Conservation (phyloP, 345 rosid species). For the Citrus glauca region DNA sequence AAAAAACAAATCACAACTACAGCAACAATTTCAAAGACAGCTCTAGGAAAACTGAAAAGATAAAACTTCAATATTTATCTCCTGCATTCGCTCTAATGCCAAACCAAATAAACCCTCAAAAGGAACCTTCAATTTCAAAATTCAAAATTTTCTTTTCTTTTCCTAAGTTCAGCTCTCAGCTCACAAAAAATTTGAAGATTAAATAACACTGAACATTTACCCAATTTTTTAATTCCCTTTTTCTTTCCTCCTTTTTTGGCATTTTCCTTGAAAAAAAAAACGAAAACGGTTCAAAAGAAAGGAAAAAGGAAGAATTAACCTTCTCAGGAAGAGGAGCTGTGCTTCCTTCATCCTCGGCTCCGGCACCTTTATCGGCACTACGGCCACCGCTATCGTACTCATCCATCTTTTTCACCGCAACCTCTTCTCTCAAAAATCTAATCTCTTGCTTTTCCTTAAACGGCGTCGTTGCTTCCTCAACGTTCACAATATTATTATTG, state of each 20-base stretch:
- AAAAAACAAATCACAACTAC: neutral
- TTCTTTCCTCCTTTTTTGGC: neutral
- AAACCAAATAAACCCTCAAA: neutral
- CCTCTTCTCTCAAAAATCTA: conserved; percentile 30
- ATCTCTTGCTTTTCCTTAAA: conserved; percentile 10
- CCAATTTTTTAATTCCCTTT: neutral
- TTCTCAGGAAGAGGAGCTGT: conserved; percentile 87
- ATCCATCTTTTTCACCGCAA: conserved; percentile 49
- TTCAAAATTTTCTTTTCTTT: neutral
- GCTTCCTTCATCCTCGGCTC: conserved; percentile 84
- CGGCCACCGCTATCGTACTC: conserved; percentile 69
- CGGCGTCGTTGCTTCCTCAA: conserved; percentile 16
- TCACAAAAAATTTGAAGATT: neutral
- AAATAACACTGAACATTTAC: neutral
- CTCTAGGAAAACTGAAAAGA: neutral
- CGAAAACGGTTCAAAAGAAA: neutral
- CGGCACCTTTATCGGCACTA: conserved; percentile 52
- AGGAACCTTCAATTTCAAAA: neutral
- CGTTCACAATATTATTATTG: conserved; percentile 10
- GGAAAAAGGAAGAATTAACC: conserved; percentile 31
- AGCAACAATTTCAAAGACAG: neutral
- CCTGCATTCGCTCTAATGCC: neutral
- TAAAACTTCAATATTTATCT: neutral
- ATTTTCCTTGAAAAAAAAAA: neutral
- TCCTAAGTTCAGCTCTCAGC: neutral